Evolutionary conservation across 2,329 filamentous ascomycete genomes (phyloP), one percentile per base, ranked within the genome.

Genomic region (Phaeosphaeriaceae sp.): DNA sequence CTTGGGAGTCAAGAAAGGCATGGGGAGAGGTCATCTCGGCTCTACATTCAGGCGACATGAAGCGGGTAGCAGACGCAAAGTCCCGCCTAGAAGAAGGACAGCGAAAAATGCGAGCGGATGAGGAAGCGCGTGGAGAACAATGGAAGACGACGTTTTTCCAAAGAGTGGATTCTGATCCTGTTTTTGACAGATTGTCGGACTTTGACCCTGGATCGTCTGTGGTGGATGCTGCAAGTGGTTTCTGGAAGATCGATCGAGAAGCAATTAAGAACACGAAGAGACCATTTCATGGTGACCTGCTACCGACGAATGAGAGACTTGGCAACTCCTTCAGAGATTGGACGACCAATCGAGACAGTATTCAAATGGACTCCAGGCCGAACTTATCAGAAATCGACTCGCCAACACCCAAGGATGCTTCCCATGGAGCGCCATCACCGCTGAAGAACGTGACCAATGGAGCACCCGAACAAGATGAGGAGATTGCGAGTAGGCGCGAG

Each of bases 1-100:
- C 79, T 0, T 82, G 79, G 79, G 80, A 82, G 60, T 78, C 77
- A 21, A 66, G 79, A 17, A 78, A 71, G 59, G 80, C 80, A 5
- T 83, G 81, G 81, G 56, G 66, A 10, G 75, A 71, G 5, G 78
- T 81, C 5, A 78, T 80, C 46, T 62, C 73, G 17, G 73, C 75
- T 1, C 68, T 82, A 44, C 63, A 69, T n/a, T 58, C 56, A 6
- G 77, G 80, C 1, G 72, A 82, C 54, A 82, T 82, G 80, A 78
- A 75, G 51, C 67, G 65, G 3, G 71, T 66, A 6, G 64, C 62
- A 2, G 60, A 73, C 33, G 71, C 68, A 7, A 79, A 79, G 44
- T 69, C 67, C 1, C 58, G 63, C 1, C 51, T 78, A 13, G 76
- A 78, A 48, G 57, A 80, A 49, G 76, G 74, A 1, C 80, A 82